phyloP scores from a whole-genome alignment of 192 early-diverging fungal species.

The Diversispora epigaea region DNA sequence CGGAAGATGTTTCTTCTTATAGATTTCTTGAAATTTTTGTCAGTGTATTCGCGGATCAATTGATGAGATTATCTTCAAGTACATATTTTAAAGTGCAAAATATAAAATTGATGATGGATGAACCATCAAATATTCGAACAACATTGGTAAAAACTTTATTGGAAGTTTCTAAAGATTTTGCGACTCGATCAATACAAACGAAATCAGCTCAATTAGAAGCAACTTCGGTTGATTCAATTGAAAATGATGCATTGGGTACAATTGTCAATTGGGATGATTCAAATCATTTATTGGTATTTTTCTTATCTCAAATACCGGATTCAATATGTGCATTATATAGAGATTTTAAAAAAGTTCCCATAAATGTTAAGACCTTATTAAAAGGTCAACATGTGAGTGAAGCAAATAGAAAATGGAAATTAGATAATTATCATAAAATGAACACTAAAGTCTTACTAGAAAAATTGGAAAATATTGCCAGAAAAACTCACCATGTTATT shows the following conservation, averaged over 20 bases:
- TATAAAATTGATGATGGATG: conserved; percentile 24
- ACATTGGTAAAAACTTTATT: conserved; percentile 26
- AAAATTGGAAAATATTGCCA: conserved; percentile 15
- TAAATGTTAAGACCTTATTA: conserved; percentile 22
- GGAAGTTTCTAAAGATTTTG: conserved; percentile 30
- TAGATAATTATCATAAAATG: conserved; percentile 20
- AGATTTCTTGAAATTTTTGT: conserved; percentile 34
- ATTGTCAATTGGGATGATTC: conserved; percentile 25
- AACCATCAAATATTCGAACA: conserved; percentile 13
- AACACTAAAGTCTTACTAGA: neutral
- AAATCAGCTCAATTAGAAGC: neutral
- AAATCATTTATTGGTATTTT: conserved; percentile 31
- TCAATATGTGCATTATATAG: conserved; percentile 29
- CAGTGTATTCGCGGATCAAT: conserved; percentile 34
- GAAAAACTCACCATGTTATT: neutral
- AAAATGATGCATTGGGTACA: neutral
- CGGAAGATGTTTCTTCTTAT: conserved; percentile 12
- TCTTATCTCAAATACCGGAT: conserved; percentile 21
- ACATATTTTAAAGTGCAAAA: conserved; percentile 30
- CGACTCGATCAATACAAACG: conserved; percentile 15
- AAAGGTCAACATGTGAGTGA: neutral
- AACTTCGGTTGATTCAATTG: neutral
- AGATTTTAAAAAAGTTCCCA: conserved; percentile 15
- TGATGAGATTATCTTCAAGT: conserved; percentile 33
- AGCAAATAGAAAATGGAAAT: neutral